These are phyloP conservation scores for Colletotrichum agaves DNA, from an alignment of 2,329 filamentous ascomycete species.

Conservation along the genomic window DNA sequence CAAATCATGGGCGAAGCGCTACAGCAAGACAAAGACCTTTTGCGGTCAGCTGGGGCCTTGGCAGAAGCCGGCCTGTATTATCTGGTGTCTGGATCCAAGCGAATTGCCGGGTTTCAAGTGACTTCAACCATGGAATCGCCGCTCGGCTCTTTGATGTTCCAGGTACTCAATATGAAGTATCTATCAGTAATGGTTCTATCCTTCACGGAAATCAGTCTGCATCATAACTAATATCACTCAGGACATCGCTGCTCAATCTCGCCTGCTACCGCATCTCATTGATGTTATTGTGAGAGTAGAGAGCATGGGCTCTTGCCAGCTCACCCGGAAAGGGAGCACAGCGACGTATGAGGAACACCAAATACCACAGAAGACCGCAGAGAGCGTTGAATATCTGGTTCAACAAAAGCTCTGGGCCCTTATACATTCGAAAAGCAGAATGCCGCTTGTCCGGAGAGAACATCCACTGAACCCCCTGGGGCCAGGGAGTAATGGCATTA, in stretches of 20 bases:
- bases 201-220: background rate
- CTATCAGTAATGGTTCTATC: background rate
- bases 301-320: conserved; percentile 18
- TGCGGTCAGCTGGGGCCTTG: background rate
- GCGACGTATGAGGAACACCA: background rate
- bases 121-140: background rate
- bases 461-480: no score
- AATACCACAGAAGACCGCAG: background rate
- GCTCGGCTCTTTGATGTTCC: background rate
- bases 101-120: background rate
- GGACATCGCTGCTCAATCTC: conserved; percentile 36
- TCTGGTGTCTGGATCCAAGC: background rate
- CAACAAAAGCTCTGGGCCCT: no score
- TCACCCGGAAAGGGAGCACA: background rate
- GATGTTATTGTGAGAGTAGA: conserved; percentile 41
- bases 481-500: no score
- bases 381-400: no score
- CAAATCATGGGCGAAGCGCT: background rate
- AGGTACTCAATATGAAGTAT: background rate
- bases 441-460: no score
- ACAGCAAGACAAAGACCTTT: background rate
- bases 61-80: conserved; percentile 16
- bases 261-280: conserved; percentile 44
- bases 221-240: background rate
- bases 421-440: no score